Base-by-base conservation (phyloP, 306 rosid genomes). In the Ammopiptanthus mongolicus region DNA sequence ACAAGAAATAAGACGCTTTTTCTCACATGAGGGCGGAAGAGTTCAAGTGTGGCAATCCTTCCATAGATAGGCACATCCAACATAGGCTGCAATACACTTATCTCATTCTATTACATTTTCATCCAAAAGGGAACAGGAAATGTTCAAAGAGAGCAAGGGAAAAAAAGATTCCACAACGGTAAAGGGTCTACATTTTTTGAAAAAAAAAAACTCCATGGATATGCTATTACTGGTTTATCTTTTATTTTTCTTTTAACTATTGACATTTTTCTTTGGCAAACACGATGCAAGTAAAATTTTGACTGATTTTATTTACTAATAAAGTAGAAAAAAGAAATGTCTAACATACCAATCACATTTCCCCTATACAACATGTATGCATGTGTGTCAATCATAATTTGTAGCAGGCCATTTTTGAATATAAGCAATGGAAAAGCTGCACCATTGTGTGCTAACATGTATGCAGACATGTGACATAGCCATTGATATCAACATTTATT, bases 1-100 rank as follows among this genome's bases (percentile, higher is more conserved):
- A 59, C 31, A 29, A 68, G 11, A 34, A 58, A 29, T 18, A 33
- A 12, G 7, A 37, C 48, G 50, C 28, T 73, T 11, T 34, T n/a
- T 34, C 93, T 91, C 75, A 91, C 98, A 70, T 95, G 98, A 77
- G 98, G 96, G 28, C 98, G 96, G 71, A 95, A 95, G 78, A 95
- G 97, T 81, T 91, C 91, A 33, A 95, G 88, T 5, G 98, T 95
- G 2, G 98, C 98, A 75, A 95, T 95, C 80, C 98, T 82, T 66
- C 98, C 98, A 69, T 95, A 91, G 74, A 95, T 90, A 0, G 98
- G 98, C 51, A 95, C 98, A 33, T 95, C 98, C 88, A 95, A 65
- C 85, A 95, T 69, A 29, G 96, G 91, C 97, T 95, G 90, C 81
- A 87, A 51, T 3, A 63, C 37, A 73, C 65, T 5, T 56, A 53